Base-by-base conservation (phyloP, 768 basidiomycete genomes). In the Macrocybe gigantea region DNA sequence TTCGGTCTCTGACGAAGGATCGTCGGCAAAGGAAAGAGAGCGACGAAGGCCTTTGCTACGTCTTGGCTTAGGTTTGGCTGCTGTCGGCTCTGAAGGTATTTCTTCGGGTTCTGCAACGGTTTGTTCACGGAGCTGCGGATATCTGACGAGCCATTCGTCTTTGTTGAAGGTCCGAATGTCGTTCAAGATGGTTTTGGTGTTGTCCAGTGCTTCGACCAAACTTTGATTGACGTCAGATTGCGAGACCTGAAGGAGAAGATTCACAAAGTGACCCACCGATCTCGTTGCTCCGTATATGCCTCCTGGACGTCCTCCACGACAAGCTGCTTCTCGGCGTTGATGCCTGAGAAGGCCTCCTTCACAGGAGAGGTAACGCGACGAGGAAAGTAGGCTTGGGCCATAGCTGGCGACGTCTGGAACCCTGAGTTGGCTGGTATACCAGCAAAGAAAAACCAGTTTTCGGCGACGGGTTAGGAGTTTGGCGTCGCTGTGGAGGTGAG, bases 61-160 rank as follows among this genome's bases (percentile, higher is more conserved):
- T 38, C 61, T 56, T 14, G 65, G 50, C 52, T 65, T 56, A 3
- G 42, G 32, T 32, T n/a, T 31, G 32, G 42, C 32, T 33, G 42
- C 42, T 8, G 42, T 44, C 11, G 42, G 13, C 1, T 67, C 43
- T 9, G 62, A n/a, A 8, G 63, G 46, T 13, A 64, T 57, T 2
- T 65, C 55, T 10, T 52, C 56, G 1, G 65, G 15, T 12, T 56
- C 61, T 31, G 60, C 54, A 30, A 47, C 29, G 6, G 59, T 54
- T 29, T 77, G 71, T 46, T 82, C 76, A 31, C 72, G 69, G 47
- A 93, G 70, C 59, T 79, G 78, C 45, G 94, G 94, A 65, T 98
- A 98, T 49, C 90, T 73, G 11, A 97, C 82, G 22, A 88, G 78
- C 93, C 92, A 96, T 53, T 87, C 78, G 35, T 82, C 72, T 68